Base-by-base conservation (phyloP, 495 filamentous ascomycete genomes). In the Darksidea phi region DNA sequence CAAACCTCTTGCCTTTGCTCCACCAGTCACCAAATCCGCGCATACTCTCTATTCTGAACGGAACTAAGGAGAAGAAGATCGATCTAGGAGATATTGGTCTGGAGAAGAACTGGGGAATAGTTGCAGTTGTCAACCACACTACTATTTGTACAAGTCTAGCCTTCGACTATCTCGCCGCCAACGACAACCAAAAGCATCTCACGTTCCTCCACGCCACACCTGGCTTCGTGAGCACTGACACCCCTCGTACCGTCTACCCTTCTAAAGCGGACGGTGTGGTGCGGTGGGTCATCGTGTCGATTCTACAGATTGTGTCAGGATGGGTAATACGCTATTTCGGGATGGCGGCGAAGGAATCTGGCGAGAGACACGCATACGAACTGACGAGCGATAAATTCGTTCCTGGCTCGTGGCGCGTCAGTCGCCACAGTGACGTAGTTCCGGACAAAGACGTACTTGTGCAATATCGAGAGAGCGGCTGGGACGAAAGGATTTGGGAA, bases 131-230 rank as follows among this genome's bases (percentile, higher is more conserved):
- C n/a, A 41, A 54, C 28, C 50, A 54, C 34, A 54, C 50, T 15
- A 54, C 50, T 6, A 6, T 41, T 6, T 18, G 37, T 8, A 54
- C 23, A 32, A 54, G 12, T 20, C 34, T 54, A 23, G 50, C 50
- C 41, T 41, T 54, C n/a, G 50, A 41, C 6, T 20, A 13, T 20
- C 25, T 54, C n/a, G 25, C 50, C 5, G 15, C 12, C 26, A n/a
- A 47, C 20, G 43, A 47, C 43, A 41, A 20, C n/a, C 10, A 54
- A 6, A 54, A 54, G 34, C 25, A 54, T 13, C 37, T 54, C 20
- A 54, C 28, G 8, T 54, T 54, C 34, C 8, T 54, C 13, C 50
- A 54, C 25, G 50, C 24, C n/a, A 23, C 15, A 12, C 50, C 50
- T 6, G 50, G 50, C 17, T 24, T 54, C 34, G 50, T 54, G 7